A percentile compares a stretch with the other conserved stretches of the same genome.
phyloP scores from a whole-genome alignment of 2,329 filamentous ascomycete genomes.

The Sporothrix luriei region DNA sequence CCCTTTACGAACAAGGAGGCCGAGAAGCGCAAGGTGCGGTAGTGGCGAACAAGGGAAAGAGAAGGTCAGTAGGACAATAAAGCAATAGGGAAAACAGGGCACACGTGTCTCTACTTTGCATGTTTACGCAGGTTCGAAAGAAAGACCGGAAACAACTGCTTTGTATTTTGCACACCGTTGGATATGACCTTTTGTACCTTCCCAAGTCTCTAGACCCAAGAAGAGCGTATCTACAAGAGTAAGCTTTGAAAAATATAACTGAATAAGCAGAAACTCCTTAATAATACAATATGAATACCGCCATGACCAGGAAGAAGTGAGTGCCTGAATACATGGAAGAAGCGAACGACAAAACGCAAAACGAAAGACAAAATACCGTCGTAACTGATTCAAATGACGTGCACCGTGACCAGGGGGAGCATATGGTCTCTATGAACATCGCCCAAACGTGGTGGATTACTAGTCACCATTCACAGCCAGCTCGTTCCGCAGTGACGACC shows the following conservation, averaged over 20 bases:
- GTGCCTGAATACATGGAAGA: not conserved
- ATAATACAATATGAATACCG: slow-evolving; percentile 18
- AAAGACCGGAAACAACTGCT: not conserved
- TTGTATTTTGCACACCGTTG: slow-evolving; percentile 4
- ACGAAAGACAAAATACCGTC: not conserved
- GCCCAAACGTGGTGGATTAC: not conserved
- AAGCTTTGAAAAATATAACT: not conserved
- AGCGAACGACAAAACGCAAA: slow-evolving; percentile 5
- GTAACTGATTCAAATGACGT: not conserved
- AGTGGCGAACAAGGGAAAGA: not conserved
- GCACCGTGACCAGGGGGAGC: not conserved
- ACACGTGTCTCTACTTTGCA: not conserved
- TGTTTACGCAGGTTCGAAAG: too few species aligned
- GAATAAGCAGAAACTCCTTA: slow-evolving; percentile 3
- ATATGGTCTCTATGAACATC: not conserved
- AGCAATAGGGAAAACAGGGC: not conserved
- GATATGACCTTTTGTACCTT: not conserved
- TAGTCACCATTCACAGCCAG: slow-evolving; percentile 30
- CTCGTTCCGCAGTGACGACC: slow-evolving; percentile 34
- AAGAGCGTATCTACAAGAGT: not conserved
- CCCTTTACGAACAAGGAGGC: slow-evolving; percentile 46
- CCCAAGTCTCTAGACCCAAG: not conserved
- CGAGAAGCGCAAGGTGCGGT: slow-evolving; percentile 40
- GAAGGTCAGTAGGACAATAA: not conserved
- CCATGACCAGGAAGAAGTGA: not conserved